phyloP scores from a whole-genome alignment of 352 stramenopile species.

The Phytopythium cucurbitacearum region DNA sequence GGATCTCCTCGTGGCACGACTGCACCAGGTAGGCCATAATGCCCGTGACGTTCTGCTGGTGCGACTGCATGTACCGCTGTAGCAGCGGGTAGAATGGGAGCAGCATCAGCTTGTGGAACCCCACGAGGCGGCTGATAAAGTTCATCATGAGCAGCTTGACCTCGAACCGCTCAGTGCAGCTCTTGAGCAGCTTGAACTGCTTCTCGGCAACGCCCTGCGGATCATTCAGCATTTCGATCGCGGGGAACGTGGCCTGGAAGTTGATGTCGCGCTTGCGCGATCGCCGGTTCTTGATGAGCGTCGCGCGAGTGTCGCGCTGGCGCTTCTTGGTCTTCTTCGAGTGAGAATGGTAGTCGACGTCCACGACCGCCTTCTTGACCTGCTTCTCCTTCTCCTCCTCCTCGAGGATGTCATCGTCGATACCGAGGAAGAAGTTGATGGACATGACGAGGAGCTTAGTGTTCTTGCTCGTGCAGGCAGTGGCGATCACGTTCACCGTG shows the following conservation, averaged over 20 bases:
- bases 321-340: slow-evolving; percentile 96
- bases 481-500: slow-evolving; percentile 96
- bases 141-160: slow-evolving; percentile 98
- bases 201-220: slow-evolving; percentile 93
- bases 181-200: slow-evolving; percentile 90
- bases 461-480: slow-evolving; percentile 86
- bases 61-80: slow-evolving; percentile 89
- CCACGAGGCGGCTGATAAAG: slow-evolving; percentile 95
- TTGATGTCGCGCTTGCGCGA: slow-evolving; percentile 72
- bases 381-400: slow-evolving; percentile 93
- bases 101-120: slow-evolving; percentile 97
- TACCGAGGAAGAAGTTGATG: slow-evolving; percentile 98
- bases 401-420: slow-evolving; percentile 96
- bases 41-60: slow-evolving; percentile 89
- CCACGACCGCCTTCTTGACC: slow-evolving; percentile 74
- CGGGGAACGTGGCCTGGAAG: slow-evolving; percentile 89
- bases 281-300: slow-evolving; percentile 90
- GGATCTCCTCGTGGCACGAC: slow-evolving; percentile 96
- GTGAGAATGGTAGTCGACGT: slow-evolving; percentile 93
- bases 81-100: slow-evolving; percentile 96
- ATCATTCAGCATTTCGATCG: slow-evolving; percentile 97
- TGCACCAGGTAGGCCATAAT: slow-evolving; percentile 98
- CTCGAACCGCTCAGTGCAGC: slow-evolving; percentile 89
- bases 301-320: slow-evolving; percentile 76
- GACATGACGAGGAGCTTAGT: slow-evolving; percentile 87